Conservation (phyloP, 768 basidiomycete genomes). For the Nevesoporus exiguus region DNA sequence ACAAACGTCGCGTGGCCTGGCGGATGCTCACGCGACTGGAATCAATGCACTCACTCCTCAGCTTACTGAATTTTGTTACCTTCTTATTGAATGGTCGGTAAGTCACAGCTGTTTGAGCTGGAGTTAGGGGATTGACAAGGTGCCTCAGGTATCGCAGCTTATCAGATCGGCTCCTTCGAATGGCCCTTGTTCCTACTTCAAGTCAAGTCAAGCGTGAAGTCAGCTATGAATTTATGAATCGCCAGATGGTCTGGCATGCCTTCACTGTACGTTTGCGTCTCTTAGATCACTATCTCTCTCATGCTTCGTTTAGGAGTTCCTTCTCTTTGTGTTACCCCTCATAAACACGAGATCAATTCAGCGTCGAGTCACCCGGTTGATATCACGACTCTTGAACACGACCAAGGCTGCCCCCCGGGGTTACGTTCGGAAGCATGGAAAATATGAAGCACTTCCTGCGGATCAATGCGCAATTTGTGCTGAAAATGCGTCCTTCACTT, state of each 20-base stretch:
- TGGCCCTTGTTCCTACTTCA: slow-evolving; percentile 72
- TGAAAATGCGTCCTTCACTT: slow-evolving; percentile 63
- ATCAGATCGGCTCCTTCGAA: slow-evolving; percentile 69
- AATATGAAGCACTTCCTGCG: slow-evolving; percentile 63
- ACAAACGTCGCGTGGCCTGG: slow-evolving; percentile 74
- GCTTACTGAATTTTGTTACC: slow-evolving; percentile 70
- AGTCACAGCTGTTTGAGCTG: slow-evolving; percentile 25
- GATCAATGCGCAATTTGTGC: slow-evolving; percentile 91
- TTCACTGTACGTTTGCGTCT: slow-evolving; percentile 69
- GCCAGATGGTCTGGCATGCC: slow-evolving; percentile 99
- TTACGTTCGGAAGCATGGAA: slow-evolving; percentile 41
- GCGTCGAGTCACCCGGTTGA: slow-evolving; percentile 45
- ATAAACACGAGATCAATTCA: slow-evolving; percentile 66
- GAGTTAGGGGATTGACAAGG: slow-evolving; percentile 1
- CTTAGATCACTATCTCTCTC: not conserved
- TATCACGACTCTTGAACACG: slow-evolving; percentile 29
- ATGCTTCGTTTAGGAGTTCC: slow-evolving; percentile 74
- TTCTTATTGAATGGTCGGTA: slow-evolving; percentile 89
- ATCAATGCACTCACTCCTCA: slow-evolving; percentile 57
- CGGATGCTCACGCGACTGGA: slow-evolving; percentile 62
- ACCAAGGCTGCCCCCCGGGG: slow-evolving; percentile 11
- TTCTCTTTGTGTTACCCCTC: slow-evolving; percentile 87
- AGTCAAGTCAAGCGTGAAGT: slow-evolving; percentile 74
- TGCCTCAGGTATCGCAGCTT: slow-evolving; percentile 78
- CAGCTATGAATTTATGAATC: slow-evolving; percentile 98